Percentiles rank a stretch among this genome's conserved stretches.
phyloP scores from a whole-genome alignment of 2,329 filamentous ascomycete genomes.

The Pseudopyricularia javanii region DNA sequence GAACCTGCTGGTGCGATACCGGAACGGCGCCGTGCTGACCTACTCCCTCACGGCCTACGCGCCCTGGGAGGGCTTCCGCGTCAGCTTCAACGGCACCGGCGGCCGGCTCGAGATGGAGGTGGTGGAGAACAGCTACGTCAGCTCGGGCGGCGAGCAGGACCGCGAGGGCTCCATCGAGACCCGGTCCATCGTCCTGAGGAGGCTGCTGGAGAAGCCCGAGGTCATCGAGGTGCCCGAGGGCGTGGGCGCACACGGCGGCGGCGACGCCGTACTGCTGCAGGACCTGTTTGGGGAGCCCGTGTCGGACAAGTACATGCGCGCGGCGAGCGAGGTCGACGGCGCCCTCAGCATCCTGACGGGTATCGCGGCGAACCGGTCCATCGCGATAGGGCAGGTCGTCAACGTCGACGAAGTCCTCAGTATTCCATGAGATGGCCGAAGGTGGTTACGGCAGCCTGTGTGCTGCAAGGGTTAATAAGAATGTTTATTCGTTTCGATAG shows the following conservation, averaged over 20 bases:
- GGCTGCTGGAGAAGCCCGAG: slow-evolving; percentile 41
- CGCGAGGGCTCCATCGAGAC: slow-evolving; percentile 39
- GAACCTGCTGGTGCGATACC: slow-evolving; percentile 45
- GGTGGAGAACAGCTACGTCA: slow-evolving; percentile 50
- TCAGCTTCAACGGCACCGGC: slow-evolving; percentile 44
- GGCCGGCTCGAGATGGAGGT: slow-evolving; percentile 49
- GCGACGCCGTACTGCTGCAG: slow-evolving; percentile 42
- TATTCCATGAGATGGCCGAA: slow-evolving; percentile 14
- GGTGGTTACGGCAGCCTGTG: too few species aligned
- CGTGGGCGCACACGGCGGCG: slow-evolving; percentile 46
- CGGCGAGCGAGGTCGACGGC: slow-evolving; percentile 46
- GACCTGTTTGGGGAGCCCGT: slow-evolving; percentile 43
- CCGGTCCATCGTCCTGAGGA: slow-evolving; percentile 34
- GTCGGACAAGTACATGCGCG: slow-evolving; percentile 38
- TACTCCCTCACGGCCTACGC: slow-evolving; percentile 49
- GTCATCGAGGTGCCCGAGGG: slow-evolving; percentile 40
- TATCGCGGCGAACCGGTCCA: slow-evolving; percentile 45
- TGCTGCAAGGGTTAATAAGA: background rate
- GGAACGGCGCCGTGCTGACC: slow-evolving; percentile 42
- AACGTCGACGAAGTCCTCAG: slow-evolving; percentile 38
- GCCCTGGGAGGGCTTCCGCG: slow-evolving; percentile 49
- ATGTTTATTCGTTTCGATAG: background rate
- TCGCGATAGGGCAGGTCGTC: slow-evolving; percentile 42
- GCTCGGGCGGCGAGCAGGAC: slow-evolving; percentile 45
- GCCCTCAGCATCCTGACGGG: slow-evolving; percentile 47